A percentile compares a stretch with the other conserved stretches of the same genome.
These are phyloP conservation scores for Nothophaeocryptopus gaeumannii DNA, from an alignment of 2,329 filamentous ascomycete genomes.

Conservation along the genomic window DNA sequence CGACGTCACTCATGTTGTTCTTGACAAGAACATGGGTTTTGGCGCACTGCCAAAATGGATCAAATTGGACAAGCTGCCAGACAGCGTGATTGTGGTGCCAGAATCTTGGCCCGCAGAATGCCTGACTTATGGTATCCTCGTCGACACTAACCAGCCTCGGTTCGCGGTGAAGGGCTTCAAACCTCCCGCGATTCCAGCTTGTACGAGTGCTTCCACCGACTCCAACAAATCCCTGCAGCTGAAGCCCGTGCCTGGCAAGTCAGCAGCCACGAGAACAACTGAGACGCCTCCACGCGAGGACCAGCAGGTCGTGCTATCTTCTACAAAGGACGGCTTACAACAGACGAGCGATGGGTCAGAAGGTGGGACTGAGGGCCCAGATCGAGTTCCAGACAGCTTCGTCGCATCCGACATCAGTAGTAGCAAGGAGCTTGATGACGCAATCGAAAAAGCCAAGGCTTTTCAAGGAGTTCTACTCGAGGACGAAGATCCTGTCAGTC, in stretches of 20 bases:
- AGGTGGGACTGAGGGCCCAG: neutral
- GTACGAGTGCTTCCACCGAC: constrained; percentile 14
- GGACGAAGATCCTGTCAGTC: constrained; percentile 37
- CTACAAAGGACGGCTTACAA: too few relatives aligned
- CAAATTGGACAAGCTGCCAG: constrained; percentile 47
- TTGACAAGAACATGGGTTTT: constrained; percentile 67
- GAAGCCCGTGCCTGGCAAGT: constrained; percentile 46
- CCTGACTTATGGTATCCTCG: constrained; percentile 38
- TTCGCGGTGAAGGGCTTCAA: constrained; percentile 51
- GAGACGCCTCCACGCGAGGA: constrained; percentile 41
- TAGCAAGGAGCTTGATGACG: constrained; percentile 60
- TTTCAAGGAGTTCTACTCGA: constrained; percentile 55
- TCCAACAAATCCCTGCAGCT: constrained; percentile 46
- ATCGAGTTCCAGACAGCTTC: constrained; percentile 12
- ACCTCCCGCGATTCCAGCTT: neutral
- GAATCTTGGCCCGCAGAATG: constrained; percentile 47
- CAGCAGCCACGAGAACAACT: constrained; percentile 37
- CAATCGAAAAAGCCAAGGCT: constrained; percentile 62
- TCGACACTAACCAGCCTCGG: constrained; percentile 55
- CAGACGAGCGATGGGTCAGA: too few relatives aligned
- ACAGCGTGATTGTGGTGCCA: constrained; percentile 50
- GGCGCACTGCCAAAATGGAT: constrained; percentile 61
- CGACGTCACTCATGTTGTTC: constrained; percentile 72
- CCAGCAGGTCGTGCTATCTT: constrained; percentile 25
- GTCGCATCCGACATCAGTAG: constrained; percentile 1